Conservation (phyloP, 208 protist genomes). For the Acanthamoeba sp. region DNA sequence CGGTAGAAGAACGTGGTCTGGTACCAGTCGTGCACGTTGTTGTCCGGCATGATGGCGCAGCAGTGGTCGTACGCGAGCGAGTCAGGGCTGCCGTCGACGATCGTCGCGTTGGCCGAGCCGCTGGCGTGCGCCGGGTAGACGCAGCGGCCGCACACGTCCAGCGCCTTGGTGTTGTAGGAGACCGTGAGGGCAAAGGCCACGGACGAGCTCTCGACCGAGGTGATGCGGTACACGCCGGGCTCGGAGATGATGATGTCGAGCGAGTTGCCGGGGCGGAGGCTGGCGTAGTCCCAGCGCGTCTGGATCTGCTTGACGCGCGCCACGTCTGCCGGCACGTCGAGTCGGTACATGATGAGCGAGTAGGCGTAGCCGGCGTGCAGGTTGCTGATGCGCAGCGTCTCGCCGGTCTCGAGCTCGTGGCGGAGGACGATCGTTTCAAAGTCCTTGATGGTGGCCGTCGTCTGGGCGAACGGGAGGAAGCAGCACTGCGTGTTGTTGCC, state of each 20-base stretch:
- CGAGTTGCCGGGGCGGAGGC: conserved; percentile 27
- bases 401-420: conserved; percentile 41
- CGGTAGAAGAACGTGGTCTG: conserved; percentile 22
- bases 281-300: conserved; percentile 47
- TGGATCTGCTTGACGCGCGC: conserved; percentile 68
- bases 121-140: neutral
- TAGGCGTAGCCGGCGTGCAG: neutral
- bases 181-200: neutral
- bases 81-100: neutral
- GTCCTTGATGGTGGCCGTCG: conserved; percentile 10
- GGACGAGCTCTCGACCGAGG: conserved; percentile 46
- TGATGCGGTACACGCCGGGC: conserved; percentile 8
- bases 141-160: conserved; percentile 37
- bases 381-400: conserved; percentile 48
- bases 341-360: conserved; percentile 53
- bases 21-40: conserved; percentile 50
- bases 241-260: neutral
- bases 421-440: conserved; percentile 49
- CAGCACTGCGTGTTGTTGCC: conserved; percentile 66
- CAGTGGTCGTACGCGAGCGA: conserved; percentile 20
- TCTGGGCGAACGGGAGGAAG: conserved; percentile 63
- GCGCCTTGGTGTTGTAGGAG: conserved; percentile 2
- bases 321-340: conserved; percentile 58
- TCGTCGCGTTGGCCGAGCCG: neutral
- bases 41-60: conserved; percentile 22